phyloP scores from a whole-genome alignment of 106 monocot genomes.

The Phalaenopsis aphrodite region DNA sequence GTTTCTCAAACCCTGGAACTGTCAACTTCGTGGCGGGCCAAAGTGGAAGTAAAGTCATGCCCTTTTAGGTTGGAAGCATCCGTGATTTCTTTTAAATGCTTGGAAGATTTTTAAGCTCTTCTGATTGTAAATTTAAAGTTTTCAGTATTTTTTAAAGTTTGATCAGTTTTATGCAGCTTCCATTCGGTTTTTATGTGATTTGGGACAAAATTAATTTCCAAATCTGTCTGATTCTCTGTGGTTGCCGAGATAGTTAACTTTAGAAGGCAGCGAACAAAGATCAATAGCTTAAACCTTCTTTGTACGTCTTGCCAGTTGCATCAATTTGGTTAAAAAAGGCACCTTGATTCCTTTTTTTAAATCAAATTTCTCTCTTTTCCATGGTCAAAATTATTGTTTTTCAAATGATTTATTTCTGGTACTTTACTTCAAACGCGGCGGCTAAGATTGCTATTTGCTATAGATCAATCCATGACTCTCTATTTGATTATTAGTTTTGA shows the following conservation, averaged over 20 bases:
- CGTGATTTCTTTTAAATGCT: neutral
- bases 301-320: too few species aligned
- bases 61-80: neutral
- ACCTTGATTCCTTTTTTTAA: too few species aligned
- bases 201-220: neutral
- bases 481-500: too few species aligned
- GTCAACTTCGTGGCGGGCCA: neutral
- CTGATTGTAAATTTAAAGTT: neutral
- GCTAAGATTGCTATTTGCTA: neutral
- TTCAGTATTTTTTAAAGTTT: neutral
- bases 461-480: neutral
- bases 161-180: neutral
- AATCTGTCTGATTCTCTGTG: neutral
- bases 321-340: too few species aligned
- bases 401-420: neutral
- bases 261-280: neutral
- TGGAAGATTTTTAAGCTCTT: neutral
- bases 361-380: too few species aligned
- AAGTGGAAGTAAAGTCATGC: neutral
- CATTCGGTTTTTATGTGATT: neutral
- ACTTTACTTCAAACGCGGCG: neutral
- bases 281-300: too few species aligned
- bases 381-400: too few species aligned
- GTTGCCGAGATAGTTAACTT: neutral
- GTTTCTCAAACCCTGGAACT: neutral